phyloP scores from a whole-genome alignment of 441 rosid species.

The Cnidoscolus chayamansa region DNA sequence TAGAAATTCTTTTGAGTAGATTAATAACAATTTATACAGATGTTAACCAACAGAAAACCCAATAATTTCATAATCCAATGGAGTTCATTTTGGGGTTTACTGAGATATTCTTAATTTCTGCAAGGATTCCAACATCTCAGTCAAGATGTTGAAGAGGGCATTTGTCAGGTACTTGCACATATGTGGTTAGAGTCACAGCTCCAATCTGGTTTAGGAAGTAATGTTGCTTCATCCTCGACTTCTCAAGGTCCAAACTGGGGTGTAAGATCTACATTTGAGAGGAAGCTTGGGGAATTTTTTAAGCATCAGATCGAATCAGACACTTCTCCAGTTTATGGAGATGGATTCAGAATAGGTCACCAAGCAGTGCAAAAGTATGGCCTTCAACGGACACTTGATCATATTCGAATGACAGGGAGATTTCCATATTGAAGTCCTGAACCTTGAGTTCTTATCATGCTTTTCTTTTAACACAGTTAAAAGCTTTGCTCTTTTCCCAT shows the following conservation, averaged over 20 bases:
- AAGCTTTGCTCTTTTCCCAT: slow-evolving; percentile 27
- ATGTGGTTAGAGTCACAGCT: slow-evolving; percentile 90
- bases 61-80: not conserved
- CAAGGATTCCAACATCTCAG: slow-evolving; percentile 75
- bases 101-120: slow-evolving; percentile 15
- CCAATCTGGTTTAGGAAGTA: slow-evolving; percentile 35
- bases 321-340: slow-evolving; percentile 81
- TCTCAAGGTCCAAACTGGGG: slow-evolving; percentile 50
- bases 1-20: not conserved
- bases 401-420: slow-evolving; percentile 71
- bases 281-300: slow-evolving; percentile 83
- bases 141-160: slow-evolving; percentile 98
- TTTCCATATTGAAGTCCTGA: slow-evolving; percentile 47
- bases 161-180: slow-evolving; percentile 92
- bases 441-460: not conserved
- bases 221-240: slow-evolving; percentile 37
- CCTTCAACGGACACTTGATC: slow-evolving; percentile 74
- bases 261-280: slow-evolving; percentile 63
- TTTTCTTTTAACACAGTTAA: slow-evolving; percentile 5
- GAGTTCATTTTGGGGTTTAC: slow-evolving; percentile 2
- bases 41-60: not conserved
- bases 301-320: slow-evolving; percentile 88
- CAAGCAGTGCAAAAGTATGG: slow-evolving; percentile 75
- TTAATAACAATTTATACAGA: not conserved
- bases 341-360: slow-evolving; percentile 81